These are phyloP conservation scores for Phanerodontia chrysosporium DNA, from an alignment of 768 basidiomycete genomes.

Conservation along the genomic window DNA sequence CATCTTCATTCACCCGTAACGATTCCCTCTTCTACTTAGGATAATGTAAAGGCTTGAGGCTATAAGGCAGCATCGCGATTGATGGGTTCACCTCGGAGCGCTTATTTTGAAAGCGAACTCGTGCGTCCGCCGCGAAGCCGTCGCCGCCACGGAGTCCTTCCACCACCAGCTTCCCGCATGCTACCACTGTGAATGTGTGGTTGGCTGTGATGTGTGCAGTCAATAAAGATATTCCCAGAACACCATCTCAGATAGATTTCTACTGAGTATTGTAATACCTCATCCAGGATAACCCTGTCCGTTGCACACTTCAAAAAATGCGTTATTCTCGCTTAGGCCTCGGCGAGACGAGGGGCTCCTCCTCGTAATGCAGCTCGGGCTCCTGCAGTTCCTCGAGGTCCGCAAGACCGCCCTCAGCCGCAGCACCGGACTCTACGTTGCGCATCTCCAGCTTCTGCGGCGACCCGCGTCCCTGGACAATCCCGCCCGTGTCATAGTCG, in stretches of 20 bases:
- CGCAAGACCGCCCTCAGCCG: neutral
- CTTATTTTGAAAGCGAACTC: too few species aligned
- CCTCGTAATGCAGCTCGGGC: constrained; percentile 1
- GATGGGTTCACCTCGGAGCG: neutral
- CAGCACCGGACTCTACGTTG: neutral
- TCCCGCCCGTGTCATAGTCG: constrained; percentile 6
- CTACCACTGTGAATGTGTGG: too few species aligned
- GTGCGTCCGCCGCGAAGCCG: too few species aligned
- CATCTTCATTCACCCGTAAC: constrained; percentile 4
- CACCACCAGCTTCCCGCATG: too few species aligned
- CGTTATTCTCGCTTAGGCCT: neutral
- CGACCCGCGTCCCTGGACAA: neutral
- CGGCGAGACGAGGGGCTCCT: constrained; percentile 1
- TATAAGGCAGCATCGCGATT: neutral
- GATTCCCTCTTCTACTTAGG: constrained; percentile 1
- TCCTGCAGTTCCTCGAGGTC: neutral
- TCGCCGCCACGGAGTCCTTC: too few species aligned
- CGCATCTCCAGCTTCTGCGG: neutral
- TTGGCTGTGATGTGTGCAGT: too few species aligned
- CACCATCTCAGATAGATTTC: too few species aligned
- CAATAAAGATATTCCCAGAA: too few species aligned
- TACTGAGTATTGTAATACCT: too few species aligned
- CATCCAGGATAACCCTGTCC: too few species aligned
- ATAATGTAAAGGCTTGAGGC: constrained; percentile 4
- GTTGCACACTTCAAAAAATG: neutral